Evolutionary conservation across 495 filamentous ascomycete genomes (phyloP).

Genomic region (Hyaloscypha finlandica): DNA sequence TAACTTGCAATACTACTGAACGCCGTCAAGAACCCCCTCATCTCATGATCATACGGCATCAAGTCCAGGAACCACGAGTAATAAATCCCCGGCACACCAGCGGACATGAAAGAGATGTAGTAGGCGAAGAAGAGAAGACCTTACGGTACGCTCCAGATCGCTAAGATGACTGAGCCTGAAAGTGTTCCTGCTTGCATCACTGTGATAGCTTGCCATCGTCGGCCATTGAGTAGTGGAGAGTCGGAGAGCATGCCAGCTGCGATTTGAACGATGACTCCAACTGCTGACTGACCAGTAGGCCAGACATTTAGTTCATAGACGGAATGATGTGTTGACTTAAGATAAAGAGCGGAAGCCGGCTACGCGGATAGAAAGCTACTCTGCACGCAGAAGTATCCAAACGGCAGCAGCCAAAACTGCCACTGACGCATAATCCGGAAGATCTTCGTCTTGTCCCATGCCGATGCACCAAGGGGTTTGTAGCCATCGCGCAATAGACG

Average conservation of each 20-base stretch:
- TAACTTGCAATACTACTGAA: slow-evolving; percentile 17
- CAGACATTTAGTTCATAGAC: slow-evolving; percentile 19
- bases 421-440: slow-evolving; percentile 17
- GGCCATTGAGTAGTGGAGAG: slow-evolving; percentile 18
- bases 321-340: slow-evolving; percentile 31
- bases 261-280: slow-evolving; percentile 13
- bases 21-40: slow-evolving; percentile 20
- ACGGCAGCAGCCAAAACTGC: slow-evolving; percentile 25
- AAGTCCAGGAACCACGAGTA: slow-evolving; percentile 24
- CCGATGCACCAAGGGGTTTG: slow-evolving; percentile 13
- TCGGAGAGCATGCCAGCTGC: slow-evolving; percentile 15
- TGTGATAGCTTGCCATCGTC: slow-evolving; percentile 22
- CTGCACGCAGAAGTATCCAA: slow-evolving; percentile 24
- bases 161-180: slow-evolving; percentile 7
- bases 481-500: slow-evolving; percentile 11
- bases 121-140: slow-evolving; percentile 47
- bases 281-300: slow-evolving; percentile 17
- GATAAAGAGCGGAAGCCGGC: slow-evolving; percentile 34
- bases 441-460: slow-evolving; percentile 18
- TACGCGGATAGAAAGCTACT: slow-evolving; percentile 8
- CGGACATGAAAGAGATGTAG: slow-evolving; percentile 12
- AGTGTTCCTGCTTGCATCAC: slow-evolving; percentile 23
- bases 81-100: slow-evolving; percentile 22
- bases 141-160: slow-evolving; percentile 49
- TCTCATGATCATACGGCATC: slow-evolving; percentile 25